phyloP scores from a whole-genome alignment of 257 asterid species.

The Salvia miltiorrhiza region DNA sequence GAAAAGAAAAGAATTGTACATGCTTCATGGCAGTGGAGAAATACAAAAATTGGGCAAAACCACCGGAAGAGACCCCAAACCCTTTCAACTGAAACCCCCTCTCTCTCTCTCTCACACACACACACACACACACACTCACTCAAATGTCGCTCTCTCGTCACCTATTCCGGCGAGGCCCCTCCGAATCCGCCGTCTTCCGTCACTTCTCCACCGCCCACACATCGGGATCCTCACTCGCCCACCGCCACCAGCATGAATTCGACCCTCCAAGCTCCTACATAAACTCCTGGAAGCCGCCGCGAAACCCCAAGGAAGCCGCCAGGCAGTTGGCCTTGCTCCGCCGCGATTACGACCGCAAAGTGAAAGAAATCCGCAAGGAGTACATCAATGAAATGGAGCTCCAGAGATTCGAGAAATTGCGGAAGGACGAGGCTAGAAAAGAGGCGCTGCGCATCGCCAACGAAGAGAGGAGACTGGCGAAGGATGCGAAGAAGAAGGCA shows the following conservation, averaged over 20 bases:
- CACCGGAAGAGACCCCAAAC: neutral
- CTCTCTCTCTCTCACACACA: neutral
- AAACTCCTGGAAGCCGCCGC: constrained; percentile 61
- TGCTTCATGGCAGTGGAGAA: too few relatives aligned
- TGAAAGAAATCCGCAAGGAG: constrained; percentile 56
- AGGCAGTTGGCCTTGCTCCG: constrained; percentile 55
- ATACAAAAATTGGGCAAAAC: neutral
- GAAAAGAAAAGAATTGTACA: too few relatives aligned
- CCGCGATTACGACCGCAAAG: constrained; percentile 58
- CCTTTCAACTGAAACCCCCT: neutral
- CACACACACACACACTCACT: neutral
- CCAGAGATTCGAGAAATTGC: constrained; percentile 59
- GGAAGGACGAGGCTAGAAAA: constrained; percentile 59
- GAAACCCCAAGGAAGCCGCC: constrained; percentile 71
- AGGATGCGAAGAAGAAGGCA: constrained; percentile 72
- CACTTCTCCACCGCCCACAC: constrained; percentile 24
- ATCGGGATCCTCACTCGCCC: constrained; percentile 26
- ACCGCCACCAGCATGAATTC: constrained; percentile 43
- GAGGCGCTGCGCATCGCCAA: constrained; percentile 74
- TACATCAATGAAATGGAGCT: constrained; percentile 74
- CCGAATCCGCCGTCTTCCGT: constrained; percentile 24
- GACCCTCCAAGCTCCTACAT: constrained; percentile 50
- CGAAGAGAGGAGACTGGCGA: constrained; percentile 66
- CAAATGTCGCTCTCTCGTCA: constrained; percentile 42
- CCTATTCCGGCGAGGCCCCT: constrained; percentile 42